A percentile compares a stretch with the other conserved stretches of the same genome.
Evolutionary conservation across 306 rosid species (phyloP).

Genomic region (Dalbergia cultrata): DNA sequence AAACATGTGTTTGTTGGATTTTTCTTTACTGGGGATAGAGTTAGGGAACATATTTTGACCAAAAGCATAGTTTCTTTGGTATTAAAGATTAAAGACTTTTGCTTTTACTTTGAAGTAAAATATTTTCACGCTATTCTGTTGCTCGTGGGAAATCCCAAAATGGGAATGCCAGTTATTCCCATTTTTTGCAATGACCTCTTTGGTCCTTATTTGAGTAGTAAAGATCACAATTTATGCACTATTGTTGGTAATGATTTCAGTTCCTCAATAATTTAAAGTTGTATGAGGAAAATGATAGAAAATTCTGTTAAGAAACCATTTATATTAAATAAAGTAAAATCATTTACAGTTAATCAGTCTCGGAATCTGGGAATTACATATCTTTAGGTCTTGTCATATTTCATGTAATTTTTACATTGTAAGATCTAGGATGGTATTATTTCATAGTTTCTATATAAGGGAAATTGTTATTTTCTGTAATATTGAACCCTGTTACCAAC

Average conservation of each 20-base stretch:
- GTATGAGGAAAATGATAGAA: neutral
- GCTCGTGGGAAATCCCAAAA: neutral
- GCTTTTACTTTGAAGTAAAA: neutral
- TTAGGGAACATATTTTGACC: neutral
- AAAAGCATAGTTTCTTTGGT: neutral
- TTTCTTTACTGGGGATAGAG: constrained; percentile 19
- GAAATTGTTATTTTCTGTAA: constrained; percentile 23
- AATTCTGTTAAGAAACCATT: constrained; percentile 23
- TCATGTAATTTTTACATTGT: constrained; percentile 28
- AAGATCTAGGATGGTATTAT: neutral
- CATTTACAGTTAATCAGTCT: neutral
- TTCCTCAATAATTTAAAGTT: neutral
- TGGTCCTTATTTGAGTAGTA: constrained; percentile 30
- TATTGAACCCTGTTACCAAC: neutral
- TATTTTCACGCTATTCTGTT: constrained; percentile 5
- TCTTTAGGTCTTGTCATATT: constrained; percentile 16
- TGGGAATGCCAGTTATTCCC: neutral
- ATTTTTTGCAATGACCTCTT: constrained; percentile 28
- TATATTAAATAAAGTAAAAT: constrained; percentile 13
- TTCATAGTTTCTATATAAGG: constrained; percentile 18
- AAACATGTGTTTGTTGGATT: constrained; percentile 8
- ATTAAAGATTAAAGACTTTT: constrained; percentile 27
- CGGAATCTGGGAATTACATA: constrained; percentile 11
- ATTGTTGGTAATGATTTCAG: neutral
- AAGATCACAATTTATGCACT: constrained; percentile 16